A percentile compares a stretch with the other conserved stretches of the same genome.
Conservation (phyloP, 805 yeast species). For the Saccharomyces jurei region DNA sequence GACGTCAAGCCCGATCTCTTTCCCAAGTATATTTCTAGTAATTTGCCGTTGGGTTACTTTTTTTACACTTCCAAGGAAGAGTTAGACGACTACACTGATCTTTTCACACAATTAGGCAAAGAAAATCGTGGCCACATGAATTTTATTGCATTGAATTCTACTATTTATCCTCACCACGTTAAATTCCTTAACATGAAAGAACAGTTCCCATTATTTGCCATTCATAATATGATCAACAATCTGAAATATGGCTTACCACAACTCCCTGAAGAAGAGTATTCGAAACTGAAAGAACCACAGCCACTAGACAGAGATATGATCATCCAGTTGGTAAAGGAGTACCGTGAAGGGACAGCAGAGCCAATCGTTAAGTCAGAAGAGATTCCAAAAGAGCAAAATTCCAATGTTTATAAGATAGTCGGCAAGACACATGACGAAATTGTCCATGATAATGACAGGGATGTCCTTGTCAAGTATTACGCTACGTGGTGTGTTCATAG, state of each 20-base stretch:
- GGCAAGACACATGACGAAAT: slow-evolving; percentile 73
- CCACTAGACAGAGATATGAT: slow-evolving; percentile 47
- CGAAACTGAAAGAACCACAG: slow-evolving; percentile 12
- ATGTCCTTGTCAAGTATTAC: slow-evolving; percentile 80
- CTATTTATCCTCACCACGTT: slow-evolving; percentile 77
- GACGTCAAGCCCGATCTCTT: slow-evolving; percentile 79
- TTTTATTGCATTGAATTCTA: slow-evolving; percentile 84
- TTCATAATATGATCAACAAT: slow-evolving; percentile 64
- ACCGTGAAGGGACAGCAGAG: slow-evolving; percentile 51
- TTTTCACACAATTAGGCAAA: slow-evolving; percentile 59
- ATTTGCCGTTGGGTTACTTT: slow-evolving; percentile 77
- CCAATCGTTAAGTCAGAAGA: slow-evolving; percentile 81
- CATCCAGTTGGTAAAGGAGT: slow-evolving; percentile 54
- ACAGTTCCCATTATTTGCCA: slow-evolving; percentile 82
- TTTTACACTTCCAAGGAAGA: slow-evolving; percentile 66
- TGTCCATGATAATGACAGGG: slow-evolving; percentile 49
- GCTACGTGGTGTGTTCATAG: slow-evolving; percentile 99
- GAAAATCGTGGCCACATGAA: slow-evolving; percentile 70
- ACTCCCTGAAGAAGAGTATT: slow-evolving; percentile 28
- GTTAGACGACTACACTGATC: slow-evolving; percentile 45
- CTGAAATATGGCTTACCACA: slow-evolving; percentile 75
- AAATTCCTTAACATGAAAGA: slow-evolving; percentile 75
- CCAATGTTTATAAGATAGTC: slow-evolving; percentile 67
- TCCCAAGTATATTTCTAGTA: slow-evolving; percentile 60
- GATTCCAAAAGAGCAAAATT: slow-evolving; percentile 75